Conservation (phyloP, 2,329 filamentous ascomycete species). For the Myriosclerotinia duriaeana region DNA sequence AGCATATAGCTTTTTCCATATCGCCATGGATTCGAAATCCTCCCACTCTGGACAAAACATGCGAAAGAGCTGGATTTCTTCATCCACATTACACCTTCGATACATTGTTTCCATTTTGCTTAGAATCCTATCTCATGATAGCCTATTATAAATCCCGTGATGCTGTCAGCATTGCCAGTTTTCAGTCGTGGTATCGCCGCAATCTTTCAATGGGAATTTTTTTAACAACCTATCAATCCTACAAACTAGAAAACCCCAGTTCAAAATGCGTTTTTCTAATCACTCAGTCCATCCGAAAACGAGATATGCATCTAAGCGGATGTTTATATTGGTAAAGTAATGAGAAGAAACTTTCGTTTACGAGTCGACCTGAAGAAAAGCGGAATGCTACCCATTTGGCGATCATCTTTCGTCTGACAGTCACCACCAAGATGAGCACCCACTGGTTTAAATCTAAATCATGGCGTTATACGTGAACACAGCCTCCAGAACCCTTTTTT, state of each 20-base stretch:
- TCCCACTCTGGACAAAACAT: too few relatives aligned
- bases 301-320: background rate
- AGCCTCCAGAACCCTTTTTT: slow-evolving; percentile 5
- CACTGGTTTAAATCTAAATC: background rate
- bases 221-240: background rate
- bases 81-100: rapidly evolving
- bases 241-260: too few relatives aligned
- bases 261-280: background rate
- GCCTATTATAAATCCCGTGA: background rate
- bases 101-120: background rate
- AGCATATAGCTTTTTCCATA: background rate
- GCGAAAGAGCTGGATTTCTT: background rate
- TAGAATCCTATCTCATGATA: background rate
- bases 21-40: too few relatives aligned
- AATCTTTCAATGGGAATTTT: background rate
- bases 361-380: background rate
- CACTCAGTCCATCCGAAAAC: background rate
- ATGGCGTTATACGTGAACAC: background rate
- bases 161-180: background rate
- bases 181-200: background rate
- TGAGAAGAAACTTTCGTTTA: slow-evolving; percentile 1
- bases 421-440: too few relatives aligned
- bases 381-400: slow-evolving; percentile 2
- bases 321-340: background rate
- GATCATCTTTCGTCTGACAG: too few relatives aligned